Conservation (phyloP, 2,329 filamentous ascomycete genomes). For the Verticillium nubilum region DNA sequence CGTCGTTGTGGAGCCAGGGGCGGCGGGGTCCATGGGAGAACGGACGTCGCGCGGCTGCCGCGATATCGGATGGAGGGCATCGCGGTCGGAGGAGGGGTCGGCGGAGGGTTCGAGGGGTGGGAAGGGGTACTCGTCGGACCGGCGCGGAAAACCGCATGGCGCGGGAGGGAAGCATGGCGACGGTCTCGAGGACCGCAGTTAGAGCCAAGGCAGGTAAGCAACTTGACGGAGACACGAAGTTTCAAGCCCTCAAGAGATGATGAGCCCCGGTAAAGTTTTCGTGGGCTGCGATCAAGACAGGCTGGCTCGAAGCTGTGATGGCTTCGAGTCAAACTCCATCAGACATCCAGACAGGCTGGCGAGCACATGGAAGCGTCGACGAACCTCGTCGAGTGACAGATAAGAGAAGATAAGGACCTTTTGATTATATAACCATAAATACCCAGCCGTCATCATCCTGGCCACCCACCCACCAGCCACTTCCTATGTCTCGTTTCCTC, state of each 20-base stretch:
- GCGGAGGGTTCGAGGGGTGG: not conserved
- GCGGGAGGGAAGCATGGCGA: not conserved
- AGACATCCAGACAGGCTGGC: too few relatives aligned
- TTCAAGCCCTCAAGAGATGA: too few relatives aligned
- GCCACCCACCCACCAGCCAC: not conserved
- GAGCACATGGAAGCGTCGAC: too few relatives aligned
- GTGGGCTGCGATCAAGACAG: too few relatives aligned
- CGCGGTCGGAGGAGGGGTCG: not conserved
- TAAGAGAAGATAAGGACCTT: not conserved
- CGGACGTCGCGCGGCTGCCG: not conserved
- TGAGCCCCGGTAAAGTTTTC: too few relatives aligned
- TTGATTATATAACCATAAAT: not conserved
- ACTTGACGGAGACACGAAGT: not conserved
- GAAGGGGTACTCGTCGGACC: not conserved
- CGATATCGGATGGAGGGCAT: not conserved
- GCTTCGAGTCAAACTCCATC: too few relatives aligned
- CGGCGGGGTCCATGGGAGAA: not conserved
- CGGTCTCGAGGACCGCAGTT: not conserved
- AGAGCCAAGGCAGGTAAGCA: not conserved
- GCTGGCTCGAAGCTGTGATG: too few relatives aligned
- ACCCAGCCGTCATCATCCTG: too few relatives aligned
- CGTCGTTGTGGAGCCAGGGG: conserved; percentile 8
- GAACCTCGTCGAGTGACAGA: too few relatives aligned
- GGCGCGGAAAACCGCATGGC: not conserved
- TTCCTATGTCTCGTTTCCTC: not conserved